A percentile compares a stretch with the other conserved stretches of the same genome.
These are phyloP conservation scores for Lycium barbarum DNA, from an alignment of 257 asterid species.

Conservation along the genomic window DNA sequence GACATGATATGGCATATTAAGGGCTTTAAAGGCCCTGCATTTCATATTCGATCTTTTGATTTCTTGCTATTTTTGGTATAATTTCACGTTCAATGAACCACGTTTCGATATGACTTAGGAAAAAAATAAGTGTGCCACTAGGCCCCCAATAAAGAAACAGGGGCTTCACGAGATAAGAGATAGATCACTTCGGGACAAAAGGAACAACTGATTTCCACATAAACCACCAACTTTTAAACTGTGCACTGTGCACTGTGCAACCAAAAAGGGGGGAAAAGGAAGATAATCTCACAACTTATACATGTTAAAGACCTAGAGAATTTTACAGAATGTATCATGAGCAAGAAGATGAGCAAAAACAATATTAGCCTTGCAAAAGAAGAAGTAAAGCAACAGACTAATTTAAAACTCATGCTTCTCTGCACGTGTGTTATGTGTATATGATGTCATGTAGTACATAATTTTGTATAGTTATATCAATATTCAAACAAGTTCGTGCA, in stretches of 20 bases:
- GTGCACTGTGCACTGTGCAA: no score
- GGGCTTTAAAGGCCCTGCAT: not conserved
- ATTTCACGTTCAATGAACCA: not conserved
- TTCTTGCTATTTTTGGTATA: not conserved
- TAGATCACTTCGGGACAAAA: no score
- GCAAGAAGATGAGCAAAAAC: not conserved
- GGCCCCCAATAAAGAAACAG: not conserved
- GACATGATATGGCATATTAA: not conserved
- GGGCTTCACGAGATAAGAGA: slow-evolving; percentile 5
- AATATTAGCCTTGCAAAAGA: not conserved
- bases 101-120: not conserved
- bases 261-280: not conserved
- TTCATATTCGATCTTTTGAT: not conserved
- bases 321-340: not conserved
- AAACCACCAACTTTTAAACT: not conserved
- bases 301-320: not conserved
- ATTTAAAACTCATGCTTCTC: no score
- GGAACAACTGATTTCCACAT: not conserved
- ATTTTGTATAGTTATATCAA: no score
- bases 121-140: not conserved
- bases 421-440: no score
- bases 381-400: not conserved
- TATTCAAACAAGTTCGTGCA: no score
- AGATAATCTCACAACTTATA: not conserved
- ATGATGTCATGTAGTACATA: no score